Evolutionary conservation across 495 filamentous ascomycete species (phyloP).

Genomic region (Sabuloglossum arenarium): DNA sequence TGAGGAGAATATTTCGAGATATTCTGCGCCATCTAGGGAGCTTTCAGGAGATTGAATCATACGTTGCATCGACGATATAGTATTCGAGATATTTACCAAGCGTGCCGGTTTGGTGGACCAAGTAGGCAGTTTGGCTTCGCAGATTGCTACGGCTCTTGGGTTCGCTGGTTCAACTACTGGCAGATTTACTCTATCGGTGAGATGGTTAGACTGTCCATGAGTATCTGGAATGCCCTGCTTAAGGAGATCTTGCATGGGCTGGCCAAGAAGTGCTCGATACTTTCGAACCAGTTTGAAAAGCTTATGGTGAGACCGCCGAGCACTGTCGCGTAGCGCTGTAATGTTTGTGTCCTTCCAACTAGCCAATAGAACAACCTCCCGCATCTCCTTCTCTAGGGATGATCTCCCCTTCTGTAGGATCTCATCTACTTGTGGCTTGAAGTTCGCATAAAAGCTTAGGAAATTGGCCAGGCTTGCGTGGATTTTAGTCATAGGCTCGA

Average conservation of each 20-base stretch:
- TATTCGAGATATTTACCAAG: slow-evolving; percentile 44
- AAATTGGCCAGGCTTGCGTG: slow-evolving; percentile 53
- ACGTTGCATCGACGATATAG: slow-evolving; percentile 39
- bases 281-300: slow-evolving; percentile 80
- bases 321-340: slow-evolving; percentile 65
- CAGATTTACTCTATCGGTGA: slow-evolving; percentile 6
- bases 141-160: slow-evolving; percentile 25
- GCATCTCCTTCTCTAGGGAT: slow-evolving; percentile 64
- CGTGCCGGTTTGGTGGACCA: slow-evolving; percentile 45
- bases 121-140: slow-evolving; percentile 25
- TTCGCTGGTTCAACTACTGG: slow-evolving; percentile 15
- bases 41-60: slow-evolving; percentile 29
- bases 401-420: slow-evolving; percentile 37
- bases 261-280: slow-evolving; percentile 55
- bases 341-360: slow-evolving; percentile 98
- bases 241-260: slow-evolving; percentile 42
- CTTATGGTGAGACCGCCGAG: slow-evolving; percentile 73
- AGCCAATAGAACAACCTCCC: slow-evolving; percentile 65
- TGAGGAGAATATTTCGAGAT: slow-evolving; percentile 43
- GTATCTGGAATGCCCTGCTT: slow-evolving; percentile 42
- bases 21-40: slow-evolving; percentile 31
- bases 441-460: slow-evolving; percentile 47
- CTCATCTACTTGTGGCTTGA: slow-evolving; percentile 39
- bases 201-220: slow-evolving; percentile 5
- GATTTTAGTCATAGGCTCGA: slow-evolving; percentile 29